These are phyloP conservation scores for Castanopsis chinensis DNA, from an alignment of 306 rosid species.

Conservation along the genomic window DNA sequence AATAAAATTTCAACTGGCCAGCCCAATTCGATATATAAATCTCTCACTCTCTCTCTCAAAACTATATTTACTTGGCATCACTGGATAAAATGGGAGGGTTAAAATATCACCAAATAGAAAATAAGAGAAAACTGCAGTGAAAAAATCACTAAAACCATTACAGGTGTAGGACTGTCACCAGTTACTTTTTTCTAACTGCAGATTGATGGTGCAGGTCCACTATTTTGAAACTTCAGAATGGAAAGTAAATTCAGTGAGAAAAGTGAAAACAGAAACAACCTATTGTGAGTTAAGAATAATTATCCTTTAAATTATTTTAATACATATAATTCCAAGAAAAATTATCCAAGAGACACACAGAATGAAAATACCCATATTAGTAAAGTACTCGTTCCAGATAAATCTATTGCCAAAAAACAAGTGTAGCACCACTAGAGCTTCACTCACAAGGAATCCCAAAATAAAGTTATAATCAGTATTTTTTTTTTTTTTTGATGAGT, in stretches of 20 bases:
- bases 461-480: no score
- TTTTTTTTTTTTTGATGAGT: no score
- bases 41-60: neutral
- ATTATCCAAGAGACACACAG: neutral
- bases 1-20: no score
- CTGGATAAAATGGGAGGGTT: neutral
- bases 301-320: neutral
- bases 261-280: neutral
- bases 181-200: neutral
- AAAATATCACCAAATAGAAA: neutral
- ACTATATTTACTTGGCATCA: neutral
- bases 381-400: neutral
- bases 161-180: neutral
- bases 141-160: neutral
- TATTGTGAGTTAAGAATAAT: neutral
- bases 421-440: neutral
- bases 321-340: neutral
- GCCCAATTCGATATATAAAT: no score
- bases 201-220: neutral
- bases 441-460: neutral
- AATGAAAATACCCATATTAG: neutral
- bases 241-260: neutral
- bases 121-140: neutral
- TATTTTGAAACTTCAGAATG: neutral
- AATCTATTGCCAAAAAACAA: neutral